These are phyloP conservation scores for Staphylotrichum longicolle DNA, from an alignment of 495 filamentous ascomycete genomes.

Conservation along the genomic window DNA sequence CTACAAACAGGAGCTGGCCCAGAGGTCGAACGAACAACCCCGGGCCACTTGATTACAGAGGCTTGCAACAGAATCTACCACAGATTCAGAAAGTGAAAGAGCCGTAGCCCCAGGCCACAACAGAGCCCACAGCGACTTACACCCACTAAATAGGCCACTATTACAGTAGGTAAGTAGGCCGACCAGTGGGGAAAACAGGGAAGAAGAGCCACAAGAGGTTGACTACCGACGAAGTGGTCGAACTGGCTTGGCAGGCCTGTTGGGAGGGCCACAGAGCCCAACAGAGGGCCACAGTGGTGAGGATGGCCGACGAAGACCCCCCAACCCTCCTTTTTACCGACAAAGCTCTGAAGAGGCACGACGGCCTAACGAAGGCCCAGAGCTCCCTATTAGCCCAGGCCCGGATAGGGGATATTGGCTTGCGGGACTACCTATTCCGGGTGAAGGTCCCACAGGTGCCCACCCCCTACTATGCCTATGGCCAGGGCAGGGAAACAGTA, in stretches of 20 bases:
- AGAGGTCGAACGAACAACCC: too few species aligned
- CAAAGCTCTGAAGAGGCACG: background rate
- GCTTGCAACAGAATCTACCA: too few species aligned
- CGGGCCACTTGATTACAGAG: too few species aligned
- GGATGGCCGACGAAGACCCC: background rate
- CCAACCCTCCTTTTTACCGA: background rate
- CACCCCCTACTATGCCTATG: background rate
- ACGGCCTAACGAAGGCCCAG: constrained; percentile 4
- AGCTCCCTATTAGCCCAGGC: constrained; percentile 4
- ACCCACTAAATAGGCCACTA: background rate
- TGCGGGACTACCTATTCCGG: constrained; percentile 3
- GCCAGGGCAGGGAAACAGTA: constrained; percentile 1
- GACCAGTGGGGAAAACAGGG: background rate
- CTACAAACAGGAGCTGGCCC: too few species aligned
- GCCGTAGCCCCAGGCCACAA: too few species aligned
- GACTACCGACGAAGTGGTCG: background rate
- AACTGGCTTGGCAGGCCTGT: constrained; percentile 4
- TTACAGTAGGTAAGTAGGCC: background rate
- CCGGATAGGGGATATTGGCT: constrained; percentile 11
- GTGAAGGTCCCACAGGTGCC: constrained; percentile 1
- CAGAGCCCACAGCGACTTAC: background rate
- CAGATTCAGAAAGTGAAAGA: too few species aligned
- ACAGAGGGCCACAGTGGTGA: background rate
- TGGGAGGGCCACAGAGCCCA: background rate
- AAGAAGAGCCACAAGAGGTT: background rate